Evolutionary conservation across 331 rosid species (phyloP), one percentile per base, ranked within the genome.

Genomic region (Malus hybrid): DNA sequence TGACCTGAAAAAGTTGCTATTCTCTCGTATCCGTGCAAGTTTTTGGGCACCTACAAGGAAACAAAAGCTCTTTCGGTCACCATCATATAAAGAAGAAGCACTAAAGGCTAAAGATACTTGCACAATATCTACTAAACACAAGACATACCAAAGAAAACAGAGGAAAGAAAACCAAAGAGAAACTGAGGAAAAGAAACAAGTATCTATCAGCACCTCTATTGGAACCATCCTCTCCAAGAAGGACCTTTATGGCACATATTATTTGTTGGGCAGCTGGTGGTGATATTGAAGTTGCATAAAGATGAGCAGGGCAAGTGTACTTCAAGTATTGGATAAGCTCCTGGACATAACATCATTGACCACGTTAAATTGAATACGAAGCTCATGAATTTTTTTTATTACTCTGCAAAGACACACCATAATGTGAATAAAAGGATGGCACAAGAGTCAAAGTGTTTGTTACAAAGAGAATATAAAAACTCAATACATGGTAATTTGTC

Each of bases 221-320:
- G 39, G 95, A 86, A 77, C 98, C 98, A 85, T 93, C 98, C 90
- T 90, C 93, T 78, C 98, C 98, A 20, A 93, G 97, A 81, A 93
- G 64, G 73, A 90, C 98, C 81, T 74, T 88, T 19, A 88, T 69
- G 78, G 92, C 46, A 34, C 90, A 88, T 60, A 88, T 83, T 57
- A 88, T 88, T 81, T 88, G 90, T 62, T 86, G 88, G 39, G 92
- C 90, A 67, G 92, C 88, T 36, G 92, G 92, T 27, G 92, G 92
- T 39, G 92, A 88, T 82, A 88, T 79, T 19, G 92, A 88, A 70
- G 92, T 88, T 63, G 88, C 90, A 80, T 88, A 88, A 67, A 88
- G 86, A 80, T 84, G 92, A 67, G 92, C 92, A 10, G 92, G 90
- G 70, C 88, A 88, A 11, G 92, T 84, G 81, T 86, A 82, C 86